Conservation (phyloP, 208 protist species). For the Perkinsela sp. region DNA sequence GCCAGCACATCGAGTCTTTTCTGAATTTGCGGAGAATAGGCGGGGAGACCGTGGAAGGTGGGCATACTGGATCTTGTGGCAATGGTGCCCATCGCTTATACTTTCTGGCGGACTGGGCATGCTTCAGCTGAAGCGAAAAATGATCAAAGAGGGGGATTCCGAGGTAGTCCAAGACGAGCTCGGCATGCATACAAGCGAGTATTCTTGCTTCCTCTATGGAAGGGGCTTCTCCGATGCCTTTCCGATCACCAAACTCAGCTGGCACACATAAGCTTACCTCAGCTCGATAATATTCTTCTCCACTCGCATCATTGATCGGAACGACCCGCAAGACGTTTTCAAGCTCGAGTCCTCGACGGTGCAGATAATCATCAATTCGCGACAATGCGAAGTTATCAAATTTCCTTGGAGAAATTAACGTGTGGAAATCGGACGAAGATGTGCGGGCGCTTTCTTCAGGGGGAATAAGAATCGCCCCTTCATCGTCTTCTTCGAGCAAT, state of each 20-base stretch:
- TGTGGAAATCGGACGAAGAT: neutral
- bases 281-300: conserved; percentile 6
- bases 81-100: neutral
- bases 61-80: neutral
- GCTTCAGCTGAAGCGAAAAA: conserved; percentile 13
- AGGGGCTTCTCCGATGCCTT: conserved; percentile 32
- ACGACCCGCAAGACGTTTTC: neutral
- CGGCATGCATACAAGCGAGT: conserved; percentile 52
- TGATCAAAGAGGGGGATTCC: conserved; percentile 36
- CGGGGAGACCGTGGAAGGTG: conserved; percentile 14
- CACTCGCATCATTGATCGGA: neutral
- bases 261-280: conserved; percentile 24
- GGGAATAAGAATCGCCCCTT: neutral
- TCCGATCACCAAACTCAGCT: conserved; percentile 21
- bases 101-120: conserved; percentile 7
- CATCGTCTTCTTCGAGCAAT: neutral
- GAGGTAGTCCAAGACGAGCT: conserved; percentile 49
- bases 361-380: neutral
- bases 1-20: conserved; percentile 23
- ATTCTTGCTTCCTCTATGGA: conserved; percentile 20
- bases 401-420: neutral
- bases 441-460: neutral
- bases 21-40: conserved; percentile 32
- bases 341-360: neutral
- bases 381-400: neutral